Conservation (phyloP, 2,329 filamentous ascomycete species). For the Trichoderma sp. region DNA sequence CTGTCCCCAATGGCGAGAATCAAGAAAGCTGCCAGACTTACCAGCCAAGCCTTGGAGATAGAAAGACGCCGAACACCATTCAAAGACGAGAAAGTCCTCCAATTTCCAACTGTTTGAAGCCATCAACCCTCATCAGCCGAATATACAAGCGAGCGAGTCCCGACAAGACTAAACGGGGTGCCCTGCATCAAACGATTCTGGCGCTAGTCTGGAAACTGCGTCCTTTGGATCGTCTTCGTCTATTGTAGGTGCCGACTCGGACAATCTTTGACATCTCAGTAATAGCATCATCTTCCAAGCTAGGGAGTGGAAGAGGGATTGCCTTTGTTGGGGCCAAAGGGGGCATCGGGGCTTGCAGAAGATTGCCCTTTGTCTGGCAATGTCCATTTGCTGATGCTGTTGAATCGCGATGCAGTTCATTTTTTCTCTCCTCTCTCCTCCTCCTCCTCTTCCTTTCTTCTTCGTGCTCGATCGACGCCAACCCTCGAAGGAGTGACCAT, state of each 20-base stretch:
- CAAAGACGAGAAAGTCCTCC: not conserved
- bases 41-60: slow-evolving; percentile 5
- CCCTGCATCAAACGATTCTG: slow-evolving; percentile 28
- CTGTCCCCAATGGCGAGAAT: slow-evolving; percentile 35
- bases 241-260: slow-evolving; percentile 21
- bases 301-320: not conserved
- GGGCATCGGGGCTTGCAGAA: not conserved
- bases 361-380: slow-evolving; percentile 26
- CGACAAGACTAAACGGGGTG: slow-evolving; percentile 26
- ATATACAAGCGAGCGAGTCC: slow-evolving; percentile 25
- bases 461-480: slow-evolving; percentile 19
- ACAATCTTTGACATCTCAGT: slow-evolving; percentile 6
- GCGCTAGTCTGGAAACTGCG: slow-evolving; percentile 28
- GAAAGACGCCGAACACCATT: not conserved
- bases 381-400: slow-evolving; percentile 30
- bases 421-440: not conserved
- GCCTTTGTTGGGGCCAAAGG: slow-evolving; percentile 1
- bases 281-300: slow-evolving; percentile 4
- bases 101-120: slow-evolving; percentile 7
- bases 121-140: slow-evolving; percentile 5
- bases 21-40: slow-evolving; percentile 30
- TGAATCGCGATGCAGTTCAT: slow-evolving; percentile 29
- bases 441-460: slow-evolving; percentile 8
- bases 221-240: slow-evolving; percentile 13
- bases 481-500: slow-evolving; percentile 53